Evolutionary conservation across 805 yeast genomes (phyloP).

Genomic region (Lachancea thermotolerans): DNA sequence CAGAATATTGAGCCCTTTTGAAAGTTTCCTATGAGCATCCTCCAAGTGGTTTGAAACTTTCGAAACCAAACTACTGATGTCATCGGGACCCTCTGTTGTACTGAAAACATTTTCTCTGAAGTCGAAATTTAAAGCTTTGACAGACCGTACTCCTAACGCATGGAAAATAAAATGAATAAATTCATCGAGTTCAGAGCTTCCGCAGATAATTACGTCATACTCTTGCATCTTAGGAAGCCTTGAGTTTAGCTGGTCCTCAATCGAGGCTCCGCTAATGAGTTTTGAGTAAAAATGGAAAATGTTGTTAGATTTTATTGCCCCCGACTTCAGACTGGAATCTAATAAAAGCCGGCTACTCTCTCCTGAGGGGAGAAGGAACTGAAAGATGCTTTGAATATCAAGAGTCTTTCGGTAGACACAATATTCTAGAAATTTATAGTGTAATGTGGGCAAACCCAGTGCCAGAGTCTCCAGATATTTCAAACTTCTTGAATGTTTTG

Average conservation of each 20-base stretch:
- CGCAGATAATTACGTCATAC: conserved; percentile 32
- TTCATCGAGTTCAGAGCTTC: conserved; percentile 22
- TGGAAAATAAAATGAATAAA: conserved; percentile 24
- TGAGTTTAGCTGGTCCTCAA: conserved; percentile 36
- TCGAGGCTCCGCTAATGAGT: conserved; percentile 24
- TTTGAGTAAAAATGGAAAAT: conserved; percentile 38
- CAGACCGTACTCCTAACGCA: conserved; percentile 16
- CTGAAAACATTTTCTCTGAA: background rate
- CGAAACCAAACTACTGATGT: background rate
- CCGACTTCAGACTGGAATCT: conserved; percentile 8
- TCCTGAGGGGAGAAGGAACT: conserved; percentile 69
- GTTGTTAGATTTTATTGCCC: conserved; percentile 43
- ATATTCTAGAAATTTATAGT: conserved; percentile 49
- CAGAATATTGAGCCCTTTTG: conserved; percentile 8
- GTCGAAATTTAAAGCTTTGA: background rate
- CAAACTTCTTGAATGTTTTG: conserved; percentile 52
- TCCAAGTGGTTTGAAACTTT: background rate
- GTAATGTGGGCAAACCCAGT: conserved; percentile 79
- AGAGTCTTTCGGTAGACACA: conserved; percentile 30
- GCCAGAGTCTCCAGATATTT: conserved; percentile 75
- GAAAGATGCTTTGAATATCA: conserved; percentile 34
- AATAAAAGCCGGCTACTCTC: conserved; percentile 40
- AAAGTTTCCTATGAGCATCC: background rate
- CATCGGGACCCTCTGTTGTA: background rate
- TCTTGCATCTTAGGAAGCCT: conserved; percentile 24